Evolutionary conservation across 2,329 filamentous ascomycete species (phyloP), one percentile per base, ranked within the genome.

Genomic region (Colletotrichum tabaci): DNA sequence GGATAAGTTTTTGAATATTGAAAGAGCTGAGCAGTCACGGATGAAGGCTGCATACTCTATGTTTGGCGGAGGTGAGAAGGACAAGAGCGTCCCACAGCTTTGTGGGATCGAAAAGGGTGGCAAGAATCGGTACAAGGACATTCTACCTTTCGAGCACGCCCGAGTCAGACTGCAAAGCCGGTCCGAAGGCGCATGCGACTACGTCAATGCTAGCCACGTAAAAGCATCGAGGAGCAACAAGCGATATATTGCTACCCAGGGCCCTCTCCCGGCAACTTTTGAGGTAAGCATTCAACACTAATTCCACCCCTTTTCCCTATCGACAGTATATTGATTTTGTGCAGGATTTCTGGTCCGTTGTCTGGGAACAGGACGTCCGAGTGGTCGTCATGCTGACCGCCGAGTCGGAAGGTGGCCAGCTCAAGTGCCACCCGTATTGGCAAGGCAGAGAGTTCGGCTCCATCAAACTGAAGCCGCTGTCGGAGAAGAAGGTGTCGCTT

Each of bases 121-220:
- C 21, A 98, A 98, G 85, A 99, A 99, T 77, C 90, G 96, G 10
- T 99, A 99, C 85, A 98, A 98, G 84, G 97, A 98, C 76, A 98
- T 98, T 67, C 92, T 97, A 83, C 96, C 96, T 0, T 99, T 97
- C 79, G 96, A 98, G 78, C 96, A 99, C 81, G 92, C 94, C 3
- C 87, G 96, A 71, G 96, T 99, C 65, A 94, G 90, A 75, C 83
- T 99, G 57, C 87, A 93, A 74, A 89, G 90, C 52, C 89, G 92
- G 46, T 84, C 88, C 0, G 84, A 88, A 1, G 92, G 91, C 15
- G 87, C 86, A 26, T 98, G 96, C 80, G 96, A 99, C 80, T 99
- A 99, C 78, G 91, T 99, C 82, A 99, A 99, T 79, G 96, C 95
- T 21, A 98, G 94, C 79, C 90, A 97, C 76, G 85, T 98, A 73